phyloP scores from a whole-genome alignment of 2,329 filamentous ascomycete genomes.

The Apiospora malaysiana region DNA sequence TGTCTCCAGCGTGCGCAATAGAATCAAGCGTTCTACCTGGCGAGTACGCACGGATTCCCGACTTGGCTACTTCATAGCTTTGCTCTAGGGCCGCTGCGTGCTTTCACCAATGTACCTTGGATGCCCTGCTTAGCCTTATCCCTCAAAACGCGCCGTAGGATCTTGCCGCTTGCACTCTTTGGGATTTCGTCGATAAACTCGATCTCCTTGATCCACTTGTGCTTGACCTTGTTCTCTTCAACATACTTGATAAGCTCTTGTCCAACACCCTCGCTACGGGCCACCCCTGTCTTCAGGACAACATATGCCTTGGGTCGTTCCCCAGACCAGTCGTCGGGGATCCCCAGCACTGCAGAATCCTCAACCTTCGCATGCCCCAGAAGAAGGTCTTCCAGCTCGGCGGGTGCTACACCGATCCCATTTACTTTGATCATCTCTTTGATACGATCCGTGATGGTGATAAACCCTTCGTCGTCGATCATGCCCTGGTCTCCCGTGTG shows the following conservation, averaged over 20 bases:
- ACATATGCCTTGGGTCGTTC: constrained; percentile 73
- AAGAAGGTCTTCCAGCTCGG: constrained; percentile 81
- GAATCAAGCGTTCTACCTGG: too few species aligned
- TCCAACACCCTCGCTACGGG: constrained; percentile 44
- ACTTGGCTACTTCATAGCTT: not conserved
- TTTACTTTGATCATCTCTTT: constrained; percentile 61
- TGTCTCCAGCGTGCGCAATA: too few species aligned
- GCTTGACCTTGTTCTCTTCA: constrained; percentile 60
- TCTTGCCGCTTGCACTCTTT: constrained; percentile 71
- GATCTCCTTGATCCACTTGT: constrained; percentile 63
- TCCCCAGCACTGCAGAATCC: constrained; percentile 79
- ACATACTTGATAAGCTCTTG: constrained; percentile 59
- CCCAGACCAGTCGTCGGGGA: constrained; percentile 67
- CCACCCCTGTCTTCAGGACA: constrained; percentile 62
- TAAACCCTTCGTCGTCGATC: constrained; percentile 69
- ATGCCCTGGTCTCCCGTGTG: constrained; percentile 86
- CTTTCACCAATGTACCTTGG: constrained; percentile 16
- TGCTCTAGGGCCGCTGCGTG: not conserved
- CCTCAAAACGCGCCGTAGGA: constrained; percentile 65
- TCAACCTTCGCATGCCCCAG: constrained; percentile 76
- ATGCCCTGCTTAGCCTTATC: constrained; percentile 46
- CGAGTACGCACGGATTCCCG: not conserved
- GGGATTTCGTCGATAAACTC: constrained; percentile 64
- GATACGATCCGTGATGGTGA: constrained; percentile 81
- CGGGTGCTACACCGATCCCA: constrained; percentile 80